Base-by-base conservation (phyloP, 768 basidiomycete species). In the Suillus paluster region DNA sequence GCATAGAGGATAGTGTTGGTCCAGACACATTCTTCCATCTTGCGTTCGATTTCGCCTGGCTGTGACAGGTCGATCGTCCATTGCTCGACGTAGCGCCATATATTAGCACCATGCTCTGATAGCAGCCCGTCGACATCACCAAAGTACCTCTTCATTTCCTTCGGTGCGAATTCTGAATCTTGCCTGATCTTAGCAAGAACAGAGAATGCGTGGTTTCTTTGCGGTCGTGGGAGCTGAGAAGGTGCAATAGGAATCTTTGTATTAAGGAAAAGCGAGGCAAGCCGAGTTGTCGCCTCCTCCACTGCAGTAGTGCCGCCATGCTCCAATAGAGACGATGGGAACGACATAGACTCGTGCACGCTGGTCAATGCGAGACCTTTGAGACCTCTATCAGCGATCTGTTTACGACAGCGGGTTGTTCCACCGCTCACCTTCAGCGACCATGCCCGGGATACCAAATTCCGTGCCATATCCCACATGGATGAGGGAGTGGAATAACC, bases 11-110 rank as follows among this genome's bases (percentile, higher is more conserved):
- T 65, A 0, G 71, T 72, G 49, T 77, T 79, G 42, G 80, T 72
- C 83, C 85, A 89, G 2, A 74, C 70, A 11, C 90, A 65, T 70
- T 91, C 86, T 65, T 86, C 84, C 15, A 86, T 76, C 68, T 86
- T 87, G 27, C 73, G 66, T 19, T 78, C 74, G 3, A 85, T 66
- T 57, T 77, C 72, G 23, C 72, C 56, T 59, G 75, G 60, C 58
- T 74, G 60, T 23, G 64, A 57, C 25, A 70, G 65, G 50, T 82
- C 71, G 45, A 78, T 63, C 5, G 66, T 75, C 84, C 83, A 86
- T 54, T 76, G 65, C 17, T 68, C 68, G 15, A 73, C 80, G 57
- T 82, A 79, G 27, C 72, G 66, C 6, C 62, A 64, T 12, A 86
- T 70, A 10, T 68, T 66, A 3, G 74, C 65, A 10, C 78, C 78